Conservation (phyloP, 129 eudicot species). For the Glebionis coronaria region DNA sequence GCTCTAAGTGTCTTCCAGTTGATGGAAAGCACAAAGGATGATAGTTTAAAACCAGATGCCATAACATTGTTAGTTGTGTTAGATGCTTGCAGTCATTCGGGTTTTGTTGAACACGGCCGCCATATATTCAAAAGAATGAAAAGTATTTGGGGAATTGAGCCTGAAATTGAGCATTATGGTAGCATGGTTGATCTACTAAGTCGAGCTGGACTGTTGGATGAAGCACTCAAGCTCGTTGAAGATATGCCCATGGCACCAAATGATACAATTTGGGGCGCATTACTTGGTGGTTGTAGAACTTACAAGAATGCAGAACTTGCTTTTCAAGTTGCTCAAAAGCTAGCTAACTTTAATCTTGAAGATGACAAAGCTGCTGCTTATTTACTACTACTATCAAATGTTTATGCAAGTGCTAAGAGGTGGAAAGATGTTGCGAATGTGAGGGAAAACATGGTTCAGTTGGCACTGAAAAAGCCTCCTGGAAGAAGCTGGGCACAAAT, state of each 20-base stretch:
- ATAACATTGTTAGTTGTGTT: conserved; percentile 55
- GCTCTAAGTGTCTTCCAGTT: conserved; percentile 46
- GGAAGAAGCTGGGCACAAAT: conserved; percentile 70
- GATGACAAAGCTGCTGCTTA: conserved; percentile 50
- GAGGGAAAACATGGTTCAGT: conserved; percentile 45
- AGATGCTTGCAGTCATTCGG: conserved; percentile 75
- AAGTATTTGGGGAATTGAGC: conserved; percentile 44
- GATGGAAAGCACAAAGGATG: conserved; percentile 40
- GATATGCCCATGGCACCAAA: conserved; percentile 73
- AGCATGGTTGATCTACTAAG: conserved; percentile 79
- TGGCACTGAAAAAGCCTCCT: conserved; percentile 39
- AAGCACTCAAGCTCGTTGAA: conserved; percentile 49
- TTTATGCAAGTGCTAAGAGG: conserved; percentile 49
- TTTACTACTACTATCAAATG: conserved; percentile 55
- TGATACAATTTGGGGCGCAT: conserved; percentile 73
- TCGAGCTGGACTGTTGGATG: conserved; percentile 68
- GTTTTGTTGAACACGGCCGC: conserved; percentile 56
- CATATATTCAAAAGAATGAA: conserved; percentile 41
- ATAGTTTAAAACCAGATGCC: conserved; percentile 42
- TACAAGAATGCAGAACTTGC: conserved; percentile 64
- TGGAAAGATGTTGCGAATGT: conserved; percentile 55
- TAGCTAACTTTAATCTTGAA: conserved; percentile 38
- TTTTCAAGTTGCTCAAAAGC: conserved; percentile 33
- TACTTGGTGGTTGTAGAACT: conserved; percentile 72
- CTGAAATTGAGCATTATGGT: conserved; percentile 68